phyloP scores from a whole-genome alignment of 2,329 filamentous ascomycete genomes.

The Teratosphaeriaceae sp. region DNA sequence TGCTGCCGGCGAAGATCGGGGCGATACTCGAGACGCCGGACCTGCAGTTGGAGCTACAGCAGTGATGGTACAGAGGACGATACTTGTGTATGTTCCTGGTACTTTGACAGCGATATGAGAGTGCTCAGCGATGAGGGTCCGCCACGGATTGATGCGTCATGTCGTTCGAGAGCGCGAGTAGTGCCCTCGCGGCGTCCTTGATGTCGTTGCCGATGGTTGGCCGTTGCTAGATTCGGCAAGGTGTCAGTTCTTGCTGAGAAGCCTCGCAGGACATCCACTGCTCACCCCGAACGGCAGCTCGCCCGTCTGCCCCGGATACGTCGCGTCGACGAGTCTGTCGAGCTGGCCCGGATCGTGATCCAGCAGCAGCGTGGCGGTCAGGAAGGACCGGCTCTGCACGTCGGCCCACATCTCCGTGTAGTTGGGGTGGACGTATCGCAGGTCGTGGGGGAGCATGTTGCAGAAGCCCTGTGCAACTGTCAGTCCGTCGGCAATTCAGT shows the following conservation, averaged over 20 bases:
- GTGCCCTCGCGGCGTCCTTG: background rate
- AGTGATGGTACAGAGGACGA: constrained; percentile 6
- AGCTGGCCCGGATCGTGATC: constrained; percentile 19
- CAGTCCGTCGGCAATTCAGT: too few relatives aligned
- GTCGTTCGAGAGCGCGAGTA: too few relatives aligned
- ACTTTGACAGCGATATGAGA: too few relatives aligned
- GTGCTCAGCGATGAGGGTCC: too few relatives aligned
- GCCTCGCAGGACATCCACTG: background rate
- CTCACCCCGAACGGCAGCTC: background rate
- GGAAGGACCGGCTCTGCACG: constrained; percentile 6
- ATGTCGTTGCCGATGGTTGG: constrained; percentile 5
- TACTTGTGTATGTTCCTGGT: too few relatives aligned
- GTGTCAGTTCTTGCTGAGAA: background rate
- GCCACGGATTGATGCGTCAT: too few relatives aligned
- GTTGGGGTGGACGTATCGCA: background rate
- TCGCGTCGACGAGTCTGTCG: constrained; percentile 18
- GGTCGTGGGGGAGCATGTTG: background rate
- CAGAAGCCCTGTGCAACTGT: background rate
- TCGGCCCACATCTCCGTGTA: constrained; percentile 9
- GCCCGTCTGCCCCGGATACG: constrained; percentile 15
- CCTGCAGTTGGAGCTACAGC: constrained; percentile 25
- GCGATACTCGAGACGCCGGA: constrained; percentile 44
- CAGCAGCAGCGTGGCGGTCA: constrained; percentile 12
- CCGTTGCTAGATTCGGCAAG: background rate
- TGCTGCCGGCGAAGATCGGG: constrained; percentile 52